Conservation (phyloP, 2,329 filamentous ascomycete species). For the Thermochaetoides dissita region DNA sequence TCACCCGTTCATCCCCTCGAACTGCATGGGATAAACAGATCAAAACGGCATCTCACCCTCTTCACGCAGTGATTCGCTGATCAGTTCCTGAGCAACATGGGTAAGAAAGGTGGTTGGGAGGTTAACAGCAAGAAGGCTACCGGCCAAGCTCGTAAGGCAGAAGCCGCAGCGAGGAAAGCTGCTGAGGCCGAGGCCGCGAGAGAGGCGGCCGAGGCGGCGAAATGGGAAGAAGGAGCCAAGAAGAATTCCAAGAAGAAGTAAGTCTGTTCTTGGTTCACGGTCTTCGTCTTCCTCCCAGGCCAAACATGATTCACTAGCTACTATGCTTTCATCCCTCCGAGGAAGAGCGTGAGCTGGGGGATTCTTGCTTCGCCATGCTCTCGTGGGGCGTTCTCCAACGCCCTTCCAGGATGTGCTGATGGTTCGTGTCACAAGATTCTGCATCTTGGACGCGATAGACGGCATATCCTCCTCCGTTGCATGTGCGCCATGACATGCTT, state of each 20-base stretch:
- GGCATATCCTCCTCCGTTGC: not conserved
- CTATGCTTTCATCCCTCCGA: too few species aligned
- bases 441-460: not conserved
- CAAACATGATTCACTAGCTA: too few species aligned
- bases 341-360: not conserved
- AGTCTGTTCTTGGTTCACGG: slow-evolving; percentile 20
- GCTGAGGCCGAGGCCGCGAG: slow-evolving; percentile 54
- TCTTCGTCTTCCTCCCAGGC: too few species aligned
- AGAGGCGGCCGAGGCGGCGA: slow-evolving; percentile 51
- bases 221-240: slow-evolving; percentile 83
- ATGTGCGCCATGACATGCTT: not conserved
- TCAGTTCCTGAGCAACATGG: slow-evolving; percentile 36
- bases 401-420: not conserved
- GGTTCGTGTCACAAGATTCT: not conserved
- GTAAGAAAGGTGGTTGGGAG: slow-evolving; percentile 61
- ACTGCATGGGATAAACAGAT: too few species aligned
- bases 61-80: too few species aligned
- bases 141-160: slow-evolving; percentile 85
- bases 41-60: too few species aligned
- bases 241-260: slow-evolving; percentile 84
- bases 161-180: slow-evolving; percentile 67
- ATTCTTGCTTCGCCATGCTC: slow-evolving; percentile 1
- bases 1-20: too few species aligned
- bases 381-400: too few species aligned
- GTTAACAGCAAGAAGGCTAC: slow-evolving; percentile 71